These are phyloP conservation scores for Mucor irregularis DNA, from an alignment of 371 early-diverging fungal genomes.

Conservation along the genomic window DNA sequence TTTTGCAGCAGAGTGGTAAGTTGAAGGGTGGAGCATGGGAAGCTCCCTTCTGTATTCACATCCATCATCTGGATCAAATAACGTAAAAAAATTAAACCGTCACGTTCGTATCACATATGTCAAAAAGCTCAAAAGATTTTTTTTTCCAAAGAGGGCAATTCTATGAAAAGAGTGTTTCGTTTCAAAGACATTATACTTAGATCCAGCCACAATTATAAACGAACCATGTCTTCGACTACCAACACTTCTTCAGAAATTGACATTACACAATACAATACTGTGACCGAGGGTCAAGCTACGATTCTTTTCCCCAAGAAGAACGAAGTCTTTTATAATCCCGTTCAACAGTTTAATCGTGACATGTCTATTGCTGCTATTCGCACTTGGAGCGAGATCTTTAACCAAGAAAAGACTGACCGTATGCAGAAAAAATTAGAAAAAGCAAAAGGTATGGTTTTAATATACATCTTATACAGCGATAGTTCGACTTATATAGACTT, in stretches of 20 bases:
- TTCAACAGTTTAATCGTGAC: conserved; percentile 97
- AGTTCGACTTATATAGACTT: not conserved
- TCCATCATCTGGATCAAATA: too few species aligned
- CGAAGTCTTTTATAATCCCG: conserved; percentile 99
- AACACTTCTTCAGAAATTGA: conserved; percentile 31
- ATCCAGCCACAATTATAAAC: conserved; percentile 3
- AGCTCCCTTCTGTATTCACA: too few species aligned
- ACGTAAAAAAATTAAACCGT: too few species aligned
- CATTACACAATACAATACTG: conserved; percentile 53
- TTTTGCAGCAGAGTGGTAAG: too few species aligned
- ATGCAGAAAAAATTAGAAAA: conserved; percentile 50
- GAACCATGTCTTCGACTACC: conserved; percentile 12
- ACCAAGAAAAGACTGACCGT: conserved; percentile 54
- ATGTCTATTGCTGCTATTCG: conserved; percentile 94
- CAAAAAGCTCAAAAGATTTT: conserved; percentile 1
- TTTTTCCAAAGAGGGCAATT: not conserved
- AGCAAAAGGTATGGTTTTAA: conserved; percentile 29
- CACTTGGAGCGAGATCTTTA: conserved; percentile 78
- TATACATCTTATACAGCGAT: too few species aligned
- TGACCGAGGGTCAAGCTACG: conserved; percentile 85
- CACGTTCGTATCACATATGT: not conserved
- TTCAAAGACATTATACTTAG: not conserved
- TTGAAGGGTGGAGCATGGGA: too few species aligned
- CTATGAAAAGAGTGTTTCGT: conserved; percentile 1
- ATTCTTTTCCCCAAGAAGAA: conserved; percentile 88